Evolutionary conservation across 768 basidiomycete species (phyloP).

Genomic region (Pleurotus eryngii): DNA sequence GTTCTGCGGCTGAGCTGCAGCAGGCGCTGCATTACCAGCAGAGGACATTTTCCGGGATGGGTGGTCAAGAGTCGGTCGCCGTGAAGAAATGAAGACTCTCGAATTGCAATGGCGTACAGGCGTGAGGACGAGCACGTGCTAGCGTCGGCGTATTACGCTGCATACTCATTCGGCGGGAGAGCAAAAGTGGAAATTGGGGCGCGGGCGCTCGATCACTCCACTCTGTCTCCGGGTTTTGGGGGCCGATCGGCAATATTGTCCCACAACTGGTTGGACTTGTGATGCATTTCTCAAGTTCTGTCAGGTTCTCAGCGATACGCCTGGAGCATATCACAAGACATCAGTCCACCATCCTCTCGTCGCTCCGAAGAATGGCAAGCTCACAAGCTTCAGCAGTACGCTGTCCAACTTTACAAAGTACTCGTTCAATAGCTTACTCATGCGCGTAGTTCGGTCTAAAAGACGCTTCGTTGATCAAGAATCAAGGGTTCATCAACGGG

Average conservation of each 20-base stretch:
- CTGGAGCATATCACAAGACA: background rate
- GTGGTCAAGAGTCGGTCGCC: too few species aligned
- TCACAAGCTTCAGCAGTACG: constrained; percentile 33
- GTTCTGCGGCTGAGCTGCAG: background rate
- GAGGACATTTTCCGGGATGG: background rate
- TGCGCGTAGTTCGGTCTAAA: constrained; percentile 63
- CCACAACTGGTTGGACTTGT: too few species aligned
- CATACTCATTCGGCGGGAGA: too few species aligned
- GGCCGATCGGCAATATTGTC: too few species aligned
- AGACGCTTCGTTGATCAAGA: constrained; percentile 71
- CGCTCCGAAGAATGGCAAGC: constrained; percentile 50
- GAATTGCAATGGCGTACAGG: too few species aligned
- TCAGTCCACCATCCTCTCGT: background rate
- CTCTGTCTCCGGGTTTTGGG: too few species aligned
- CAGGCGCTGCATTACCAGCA: constrained; percentile 2
- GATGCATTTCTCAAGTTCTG: background rate
- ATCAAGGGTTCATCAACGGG: constrained; percentile 78
- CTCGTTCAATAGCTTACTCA: background rate
- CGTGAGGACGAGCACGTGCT: too few species aligned
- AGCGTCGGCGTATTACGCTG: too few species aligned
- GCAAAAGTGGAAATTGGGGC: too few species aligned
- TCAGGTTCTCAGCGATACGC: background rate
- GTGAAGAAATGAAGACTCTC: too few species aligned
- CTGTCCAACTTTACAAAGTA: background rate
- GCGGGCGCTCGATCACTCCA: too few species aligned